These are phyloP conservation scores for Annona cherimola DNA, from an alignment of 164 flowering plant genomes.

Conservation along the genomic window DNA sequence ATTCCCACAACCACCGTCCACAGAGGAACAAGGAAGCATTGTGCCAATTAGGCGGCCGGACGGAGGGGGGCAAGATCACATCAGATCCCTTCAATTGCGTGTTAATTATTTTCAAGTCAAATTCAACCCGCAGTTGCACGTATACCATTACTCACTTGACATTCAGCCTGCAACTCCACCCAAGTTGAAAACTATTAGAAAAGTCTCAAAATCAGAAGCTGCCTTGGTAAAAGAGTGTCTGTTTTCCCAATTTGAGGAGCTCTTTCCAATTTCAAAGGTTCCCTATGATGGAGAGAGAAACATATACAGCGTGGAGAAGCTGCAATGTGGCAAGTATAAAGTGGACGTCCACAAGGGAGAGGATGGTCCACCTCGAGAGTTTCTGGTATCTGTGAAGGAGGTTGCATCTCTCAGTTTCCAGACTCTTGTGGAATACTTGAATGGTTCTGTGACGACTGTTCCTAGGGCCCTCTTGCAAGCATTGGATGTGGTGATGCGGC, in stretches of 20 bases:
- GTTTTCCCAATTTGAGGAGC: slow-evolving; percentile 15
- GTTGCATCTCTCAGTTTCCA: slow-evolving; percentile 37
- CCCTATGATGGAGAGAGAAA: slow-evolving; percentile 67
- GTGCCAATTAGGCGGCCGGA: slow-evolving; percentile 45
- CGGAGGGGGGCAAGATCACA: slow-evolving; percentile 27
- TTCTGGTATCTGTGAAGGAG: slow-evolving; percentile 31
- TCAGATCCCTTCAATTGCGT: slow-evolving; percentile 11
- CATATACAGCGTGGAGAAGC: slow-evolving; percentile 44
- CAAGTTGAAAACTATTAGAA: slow-evolving; percentile 16
- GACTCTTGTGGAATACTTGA: slow-evolving; percentile 40
- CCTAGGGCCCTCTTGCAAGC: slow-evolving; percentile 67
- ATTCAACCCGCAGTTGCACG: slow-evolving; percentile 24
- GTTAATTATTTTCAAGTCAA: slow-evolving; percentile 50
- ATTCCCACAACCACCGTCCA: neutral
- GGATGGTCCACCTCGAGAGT: slow-evolving; percentile 21
- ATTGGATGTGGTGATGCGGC: slow-evolving; percentile 72
- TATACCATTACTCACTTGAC: slow-evolving; percentile 43
- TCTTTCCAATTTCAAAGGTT: slow-evolving; percentile 27
- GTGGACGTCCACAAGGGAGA: slow-evolving; percentile 42
- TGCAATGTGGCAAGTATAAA: slow-evolving; percentile 38
- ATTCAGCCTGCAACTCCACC: slow-evolving; percentile 22
- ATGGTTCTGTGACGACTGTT: slow-evolving; percentile 6
- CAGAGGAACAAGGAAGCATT: neutral
- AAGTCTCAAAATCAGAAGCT: slow-evolving; percentile 28
- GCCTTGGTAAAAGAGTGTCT: slow-evolving; percentile 29